Evolutionary conservation across 1,139 yeast genomes (phyloP), one percentile per base, ranked within the genome.

Genomic region (Hemisphaericaspora xylofermentans): DNA sequence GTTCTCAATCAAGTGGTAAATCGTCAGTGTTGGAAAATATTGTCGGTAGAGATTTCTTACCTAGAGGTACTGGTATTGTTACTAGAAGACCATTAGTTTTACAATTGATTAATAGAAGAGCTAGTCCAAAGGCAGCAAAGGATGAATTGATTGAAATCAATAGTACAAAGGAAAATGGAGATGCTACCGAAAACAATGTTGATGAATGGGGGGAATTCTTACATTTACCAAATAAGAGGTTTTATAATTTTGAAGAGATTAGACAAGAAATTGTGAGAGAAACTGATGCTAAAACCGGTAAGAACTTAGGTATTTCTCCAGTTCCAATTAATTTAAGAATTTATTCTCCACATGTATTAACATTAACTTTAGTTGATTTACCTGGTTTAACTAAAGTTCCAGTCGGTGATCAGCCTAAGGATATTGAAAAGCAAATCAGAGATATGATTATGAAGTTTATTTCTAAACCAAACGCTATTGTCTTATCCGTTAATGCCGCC

Each of bases 381-480:
- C 99, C 99, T 12, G 99, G 99, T 47, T 77, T 94, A 58, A 93
- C 99, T 24, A 93, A 93, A 65, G 98, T 94, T 32, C 98, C 99
- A n/a, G 98, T 93, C 38, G 99, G 99, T 36, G 98, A 93, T 64
- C 99, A 93, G 67, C 99, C 99, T 41, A 88, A 86, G 61, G 98
- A 93, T 64, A 93, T 93, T 51, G 99, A 93, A 71, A 83, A 80
- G 50, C 96, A 88, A 66, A 94, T 93, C 55, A 83, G 87, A 60
- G 96, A 91, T 49, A 93, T 93, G 98, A 75, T 93, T 45, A 75
- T 93, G 77, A 88, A 88, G 64, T 93, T 86, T 61, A 93, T 93
- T 55, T 83, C 96, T 28, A 91, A 89, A 63, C 98, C 98, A 44
- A 93, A 93, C 61, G 98, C 98, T 35, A 93, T 93, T 56, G 85